Evolutionary conservation across 2,329 filamentous ascomycete genomes (phyloP), one percentile per base, ranked within the genome.

Genomic region (Mariannaea sp.): DNA sequence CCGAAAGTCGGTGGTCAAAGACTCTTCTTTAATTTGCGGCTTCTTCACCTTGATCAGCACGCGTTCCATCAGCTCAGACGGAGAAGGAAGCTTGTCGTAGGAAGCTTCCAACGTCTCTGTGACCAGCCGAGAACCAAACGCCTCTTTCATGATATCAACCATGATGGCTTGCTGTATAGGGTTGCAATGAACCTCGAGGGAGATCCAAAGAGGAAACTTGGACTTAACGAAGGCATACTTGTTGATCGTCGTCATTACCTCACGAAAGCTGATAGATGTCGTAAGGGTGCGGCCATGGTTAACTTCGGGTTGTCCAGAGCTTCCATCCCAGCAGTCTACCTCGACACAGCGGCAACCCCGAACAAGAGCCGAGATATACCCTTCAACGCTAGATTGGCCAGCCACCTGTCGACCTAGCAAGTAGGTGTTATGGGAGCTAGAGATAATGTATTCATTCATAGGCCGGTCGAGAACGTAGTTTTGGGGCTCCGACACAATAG

Each of bases 381-480:
- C 92, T 71, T 99, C 94, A 2, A 95, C 89, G 68, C 92, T 97
- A 2, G 94, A 97, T 38, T 89, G 84, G 22, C 93, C 93, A 9
- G 86, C 88, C 2, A 97, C 87, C 71, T 99, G 94, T 48, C 92
- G 87, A 12, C 94, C 94, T 4, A 95, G 80, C 1, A 99, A 85
- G 67, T 99, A 99, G 0, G 94, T 99, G 73, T 99, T 99, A 79
- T 99, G 94, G 1, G 94, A 97, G 76, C 92, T 97, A 1, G 93
- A 97, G 61, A 99, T 94, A 77, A 92, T 97, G 73, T 99, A 99
- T 69, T 97, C 93, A 69, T 96, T 96, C 70, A 97, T 77, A 0
- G 94, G 94, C 19, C 89, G 85, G 67, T 96, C 86, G 49, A 97
- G 83, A 5, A 77, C 77, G 49, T 85, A 84, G 22, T 84, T 75